Conservation (phyloP, 2,329 filamentous ascomycete species). For the Penicillium janthinellum region DNA sequence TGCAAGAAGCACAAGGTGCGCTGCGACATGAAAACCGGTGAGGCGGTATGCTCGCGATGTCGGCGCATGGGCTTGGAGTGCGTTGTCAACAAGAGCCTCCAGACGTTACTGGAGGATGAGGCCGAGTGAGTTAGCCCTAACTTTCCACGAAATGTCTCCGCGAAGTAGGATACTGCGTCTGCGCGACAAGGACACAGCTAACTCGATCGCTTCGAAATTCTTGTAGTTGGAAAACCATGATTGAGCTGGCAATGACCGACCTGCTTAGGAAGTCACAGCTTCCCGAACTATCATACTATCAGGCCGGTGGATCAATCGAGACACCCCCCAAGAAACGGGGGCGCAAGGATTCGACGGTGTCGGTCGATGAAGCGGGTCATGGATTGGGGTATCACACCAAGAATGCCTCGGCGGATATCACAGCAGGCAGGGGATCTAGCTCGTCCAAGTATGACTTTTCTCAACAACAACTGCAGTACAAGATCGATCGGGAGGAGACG, state of each 20-base stretch:
- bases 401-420: slow-evolving; percentile 19
- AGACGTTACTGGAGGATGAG: slow-evolving; percentile 54
- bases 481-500: slow-evolving; percentile 41
- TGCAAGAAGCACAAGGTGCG: slow-evolving; percentile 59
- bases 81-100: slow-evolving; percentile 55
- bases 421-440: slow-evolving; percentile 18
- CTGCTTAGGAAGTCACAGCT: slow-evolving; percentile 40
- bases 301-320: slow-evolving; percentile 34
- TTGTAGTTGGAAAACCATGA: slow-evolving; percentile 41
- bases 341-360: slow-evolving; percentile 38
- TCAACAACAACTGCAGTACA: slow-evolving; percentile 35
- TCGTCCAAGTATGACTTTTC: slow-evolving; percentile 27
- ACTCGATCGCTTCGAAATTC: slow-evolving; percentile 6
- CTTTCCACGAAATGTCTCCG: slow-evolving; percentile 8
- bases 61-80: slow-evolving; percentile 53
- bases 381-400: slow-evolving; percentile 21
- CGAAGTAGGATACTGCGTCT: slow-evolving; percentile 6
- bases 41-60: slow-evolving; percentile 54
- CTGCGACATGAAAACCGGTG: slow-evolving; percentile 54
- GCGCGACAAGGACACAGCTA: slow-evolving; percentile 6
- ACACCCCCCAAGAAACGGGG: slow-evolving; percentile 32
- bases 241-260: slow-evolving; percentile 43
- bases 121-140: slow-evolving; percentile 41
- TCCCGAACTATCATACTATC: slow-evolving; percentile 43
- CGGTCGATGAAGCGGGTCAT: slow-evolving; percentile 32